phyloP scores from a whole-genome alignment of 768 basidiomycete species.

The Hygrocybe coccinea region DNA sequence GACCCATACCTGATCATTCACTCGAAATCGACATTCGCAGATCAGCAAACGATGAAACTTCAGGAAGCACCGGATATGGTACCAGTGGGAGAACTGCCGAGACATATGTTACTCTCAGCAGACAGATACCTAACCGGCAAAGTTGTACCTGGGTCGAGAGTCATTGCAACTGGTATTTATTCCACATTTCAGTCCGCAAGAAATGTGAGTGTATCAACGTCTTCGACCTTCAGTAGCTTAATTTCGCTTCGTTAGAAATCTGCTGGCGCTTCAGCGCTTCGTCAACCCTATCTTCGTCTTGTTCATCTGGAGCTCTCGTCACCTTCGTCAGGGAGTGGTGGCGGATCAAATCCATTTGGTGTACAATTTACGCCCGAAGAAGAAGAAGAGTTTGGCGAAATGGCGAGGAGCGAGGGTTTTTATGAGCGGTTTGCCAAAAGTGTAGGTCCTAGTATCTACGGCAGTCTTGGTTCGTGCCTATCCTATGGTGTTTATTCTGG shows the following conservation, averaged over 20 bases:
- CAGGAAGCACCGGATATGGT: conserved; percentile 99
- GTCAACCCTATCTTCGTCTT: conserved; percentile 91
- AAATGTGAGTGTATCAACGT: conserved; percentile 47
- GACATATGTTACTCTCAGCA: conserved; percentile 88
- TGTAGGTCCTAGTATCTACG: conserved; percentile 96
- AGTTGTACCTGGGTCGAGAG: conserved; percentile 93
- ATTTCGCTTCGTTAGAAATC: conserved; percentile 48
- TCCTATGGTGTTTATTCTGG: background rate
- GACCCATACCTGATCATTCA: conserved; percentile 97
- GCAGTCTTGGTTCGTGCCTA: conserved; percentile 68
- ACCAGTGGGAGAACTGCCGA: conserved; percentile 93
- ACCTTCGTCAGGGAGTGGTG: conserved; percentile 61
- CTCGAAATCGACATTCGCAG: conserved; percentile 88
- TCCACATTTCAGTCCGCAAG: conserved; percentile 91
- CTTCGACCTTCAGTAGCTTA: background rate
- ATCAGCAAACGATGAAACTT: conserved; percentile 93
- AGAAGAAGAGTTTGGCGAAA: conserved; percentile 92
- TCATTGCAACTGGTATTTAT: conserved; percentile 94
- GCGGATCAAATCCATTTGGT: conserved; percentile 79
- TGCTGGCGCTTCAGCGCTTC: conserved; percentile 80
- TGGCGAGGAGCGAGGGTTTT: conserved; percentile 82
- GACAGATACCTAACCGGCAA: conserved; percentile 89
- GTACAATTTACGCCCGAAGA: conserved; percentile 90
- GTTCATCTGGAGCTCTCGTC: conserved; percentile 89
- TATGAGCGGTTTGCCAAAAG: conserved; percentile 92